Evolutionary conservation across 202 grass and related monocot species (phyloP).

Genomic region (Schoenoplectus triqueter): DNA sequence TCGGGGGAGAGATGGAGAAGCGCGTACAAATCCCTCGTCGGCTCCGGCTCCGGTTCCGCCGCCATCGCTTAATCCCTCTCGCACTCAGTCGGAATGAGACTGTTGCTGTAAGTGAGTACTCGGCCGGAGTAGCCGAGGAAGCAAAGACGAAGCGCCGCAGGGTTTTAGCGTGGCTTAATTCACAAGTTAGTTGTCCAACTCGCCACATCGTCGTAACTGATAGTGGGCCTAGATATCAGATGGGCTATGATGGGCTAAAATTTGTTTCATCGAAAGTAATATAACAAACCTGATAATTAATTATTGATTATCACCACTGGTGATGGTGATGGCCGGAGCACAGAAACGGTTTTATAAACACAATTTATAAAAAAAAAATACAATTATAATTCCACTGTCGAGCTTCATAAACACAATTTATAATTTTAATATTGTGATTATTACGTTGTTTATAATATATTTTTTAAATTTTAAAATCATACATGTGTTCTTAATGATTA

Average conservation of each 20-base stretch:
- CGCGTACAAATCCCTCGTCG: conserved; percentile 74
- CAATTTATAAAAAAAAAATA: too few species aligned
- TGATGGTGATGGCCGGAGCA: background rate
- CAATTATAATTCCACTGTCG: too few species aligned
- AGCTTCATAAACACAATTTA: too few species aligned
- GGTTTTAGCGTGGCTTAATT: conserved; percentile 42
- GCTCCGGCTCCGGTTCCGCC: conserved; percentile 50
- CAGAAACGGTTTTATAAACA: too few species aligned
- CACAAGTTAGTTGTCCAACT: conserved; percentile 9
- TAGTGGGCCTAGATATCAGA: background rate
- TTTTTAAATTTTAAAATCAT: too few species aligned
- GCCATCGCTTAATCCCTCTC: conserved; percentile 38
- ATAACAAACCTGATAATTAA: too few species aligned
- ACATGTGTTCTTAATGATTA: too few species aligned
- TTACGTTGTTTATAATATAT: too few species aligned
- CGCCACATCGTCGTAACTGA: background rate
- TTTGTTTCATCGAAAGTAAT: too few species aligned
- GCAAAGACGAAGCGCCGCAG: background rate
- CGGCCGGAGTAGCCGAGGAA: conserved; percentile 30
- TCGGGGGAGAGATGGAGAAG: conserved; percentile 84
- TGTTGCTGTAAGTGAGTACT: conserved; percentile 13
- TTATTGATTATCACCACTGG: background rate
- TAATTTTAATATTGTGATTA: too few species aligned
- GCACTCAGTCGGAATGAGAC: conserved; percentile 15
- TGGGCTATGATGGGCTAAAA: too few species aligned